Conservation (phyloP, 2,329 filamentous ascomycete species). For the Scedosporium boydii region DNA sequence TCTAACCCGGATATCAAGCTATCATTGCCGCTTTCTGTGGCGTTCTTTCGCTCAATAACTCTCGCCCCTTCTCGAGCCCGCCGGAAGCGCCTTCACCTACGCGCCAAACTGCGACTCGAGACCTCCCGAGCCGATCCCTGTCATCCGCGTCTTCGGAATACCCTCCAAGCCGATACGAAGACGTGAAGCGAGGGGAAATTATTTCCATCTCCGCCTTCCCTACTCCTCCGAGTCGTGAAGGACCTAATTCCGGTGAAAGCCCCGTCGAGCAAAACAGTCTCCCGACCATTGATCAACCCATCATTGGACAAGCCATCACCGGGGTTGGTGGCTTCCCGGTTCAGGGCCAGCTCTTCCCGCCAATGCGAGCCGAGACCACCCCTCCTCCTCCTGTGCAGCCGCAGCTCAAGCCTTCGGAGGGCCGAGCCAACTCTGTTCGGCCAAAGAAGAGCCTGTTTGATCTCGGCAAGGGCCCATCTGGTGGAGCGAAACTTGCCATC, state of each 20-base stretch:
- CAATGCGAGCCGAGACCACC: conserved; percentile 22
- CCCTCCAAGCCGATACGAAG: conserved; percentile 37
- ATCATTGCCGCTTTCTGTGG: conserved; percentile 28
- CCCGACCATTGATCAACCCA: conserved; percentile 27
- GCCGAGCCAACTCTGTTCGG: conserved; percentile 10
- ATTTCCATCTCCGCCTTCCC: conserved; percentile 26
- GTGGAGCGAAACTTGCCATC: conserved; percentile 30
- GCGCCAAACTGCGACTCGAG: conserved; percentile 17
- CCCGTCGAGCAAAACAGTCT: conserved; percentile 17
- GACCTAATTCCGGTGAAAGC: conserved; percentile 13
- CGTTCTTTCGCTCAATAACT: conserved; percentile 20
- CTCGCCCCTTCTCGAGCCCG: conserved; percentile 20
- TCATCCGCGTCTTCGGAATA: conserved; percentile 33
- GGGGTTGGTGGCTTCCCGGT: conserved; percentile 29
- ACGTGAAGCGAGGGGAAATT: conserved; percentile 33
- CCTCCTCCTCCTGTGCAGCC: not conserved
- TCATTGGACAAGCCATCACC: conserved; percentile 22
- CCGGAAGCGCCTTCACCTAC: conserved; percentile 29
- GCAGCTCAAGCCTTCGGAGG: conserved; percentile 9
- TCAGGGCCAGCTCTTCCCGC: conserved; percentile 31
- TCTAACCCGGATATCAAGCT: conserved; percentile 10
- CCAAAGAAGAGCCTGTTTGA: conserved; percentile 11
- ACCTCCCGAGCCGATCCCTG: conserved; percentile 22
- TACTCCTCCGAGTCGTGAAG: conserved; percentile 13
- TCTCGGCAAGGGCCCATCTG: not conserved